Evolutionary conservation across 768 basidiomycete species (phyloP), one percentile per base, ranked within the genome.

Genomic region (Suillus americanus): DNA sequence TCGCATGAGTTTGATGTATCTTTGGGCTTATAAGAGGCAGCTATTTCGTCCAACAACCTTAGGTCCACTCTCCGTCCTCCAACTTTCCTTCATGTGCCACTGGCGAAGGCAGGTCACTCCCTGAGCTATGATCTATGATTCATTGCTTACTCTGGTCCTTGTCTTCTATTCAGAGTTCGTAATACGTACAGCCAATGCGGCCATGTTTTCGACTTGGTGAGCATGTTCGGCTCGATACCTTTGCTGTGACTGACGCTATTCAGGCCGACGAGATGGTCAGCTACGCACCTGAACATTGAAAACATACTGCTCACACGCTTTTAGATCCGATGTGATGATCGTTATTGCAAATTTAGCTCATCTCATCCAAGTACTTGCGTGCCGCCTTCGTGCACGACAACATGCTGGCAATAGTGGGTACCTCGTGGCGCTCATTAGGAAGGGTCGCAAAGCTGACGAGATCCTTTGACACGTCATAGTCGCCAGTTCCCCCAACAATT

Each of bases 381-480:
- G 35, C 72, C 78, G 6, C 83, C 86, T 30, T 75, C 80, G 35
- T 92, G 90, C 76, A 78, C 72, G 37, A 78, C 72, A 30, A 86
- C 86, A 30, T 91, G 90, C 72, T 91, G 90, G 90, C 89, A 90
- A 76, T 89, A 89, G 90, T 92, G 74, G 78, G 89, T 75, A 65
- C 60, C 61, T 59, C 63, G 56, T 67, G 55, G 43, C 66, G 55
- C 61, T 63, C 40, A 9, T 68, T 45, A 60, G 23, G 43, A 46
- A n/a, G 45, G 60, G 45, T 70, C 28, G 67, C 65, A 48, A 54
- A 64, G 51, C 77, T 78, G 59, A 71, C 67, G 46, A 64, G 65
- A 67, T 55, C 62, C 63, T 43, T 67, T 65, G 62, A 61, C 16
- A 60, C 41, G 13, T 50, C 50, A 28, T 66, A 91, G 90, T 74